A percentile compares a stretch with the other conserved stretches of the same genome.
Evolutionary conservation across 2,329 filamentous ascomycete genomes (phyloP).

Genomic region (Diplocarpon mali): DNA sequence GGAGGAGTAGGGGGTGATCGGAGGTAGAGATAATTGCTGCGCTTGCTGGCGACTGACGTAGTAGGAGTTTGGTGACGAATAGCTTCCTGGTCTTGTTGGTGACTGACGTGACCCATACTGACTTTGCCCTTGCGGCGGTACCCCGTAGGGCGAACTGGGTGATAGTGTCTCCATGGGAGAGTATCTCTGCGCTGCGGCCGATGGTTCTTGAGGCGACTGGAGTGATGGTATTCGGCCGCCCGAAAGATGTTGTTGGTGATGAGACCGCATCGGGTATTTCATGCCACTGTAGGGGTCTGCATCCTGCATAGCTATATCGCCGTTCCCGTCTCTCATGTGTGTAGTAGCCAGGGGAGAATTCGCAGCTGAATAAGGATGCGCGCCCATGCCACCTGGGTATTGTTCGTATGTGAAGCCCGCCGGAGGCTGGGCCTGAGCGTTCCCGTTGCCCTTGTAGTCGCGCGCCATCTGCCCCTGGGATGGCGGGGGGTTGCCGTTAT

Average conservation of each 20-base stretch:
- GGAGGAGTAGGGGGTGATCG: conserved; percentile 58
- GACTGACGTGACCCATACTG: conserved; percentile 55
- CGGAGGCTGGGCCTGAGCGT: conserved; percentile 37
- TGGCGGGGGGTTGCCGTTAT: conserved; percentile 42
- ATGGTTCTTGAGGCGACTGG: conserved; percentile 63
- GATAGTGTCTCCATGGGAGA: conserved; percentile 90
- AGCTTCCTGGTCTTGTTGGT: conserved; percentile 58
- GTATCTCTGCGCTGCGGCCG: conserved; percentile 79
- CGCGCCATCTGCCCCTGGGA: conserved; percentile 36
- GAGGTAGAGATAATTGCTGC: conserved; percentile 67
- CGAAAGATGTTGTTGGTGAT: conserved; percentile 62
- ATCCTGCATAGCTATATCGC: conserved; percentile 81
- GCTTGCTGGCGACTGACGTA: conserved; percentile 35
- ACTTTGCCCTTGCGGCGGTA: conserved; percentile 41
- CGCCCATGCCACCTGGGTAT: conserved; percentile 41
- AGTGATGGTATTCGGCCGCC: conserved; percentile 45
- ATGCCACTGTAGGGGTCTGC: conserved; percentile 74
- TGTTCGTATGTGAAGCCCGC: conserved; percentile 57
- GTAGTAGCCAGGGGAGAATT: conserved; percentile 47
- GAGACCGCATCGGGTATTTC: conserved; percentile 74
- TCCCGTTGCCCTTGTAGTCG: conserved; percentile 32
- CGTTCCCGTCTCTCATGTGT: conserved; percentile 58
- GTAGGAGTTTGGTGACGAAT: conserved; percentile 47
- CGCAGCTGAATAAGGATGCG: conserved; percentile 40
- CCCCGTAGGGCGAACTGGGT: conserved; percentile 67